Conservation (phyloP, 441 rosid genomes). For the Mallotus repandus region DNA sequence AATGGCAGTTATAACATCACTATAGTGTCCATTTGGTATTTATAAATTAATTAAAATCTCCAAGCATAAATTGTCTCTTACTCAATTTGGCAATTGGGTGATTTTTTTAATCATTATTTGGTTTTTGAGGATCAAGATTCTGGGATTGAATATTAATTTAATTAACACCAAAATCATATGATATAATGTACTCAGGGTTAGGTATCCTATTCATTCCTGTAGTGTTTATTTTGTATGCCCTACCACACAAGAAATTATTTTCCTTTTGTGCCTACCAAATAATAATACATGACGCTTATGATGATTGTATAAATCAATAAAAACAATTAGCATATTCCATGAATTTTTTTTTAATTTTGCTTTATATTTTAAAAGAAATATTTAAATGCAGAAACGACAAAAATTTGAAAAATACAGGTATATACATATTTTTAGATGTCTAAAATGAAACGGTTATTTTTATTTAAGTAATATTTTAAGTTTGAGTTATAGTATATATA, state of each 20-base stretch:
- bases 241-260: not conserved
- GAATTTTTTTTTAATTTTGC: not conserved
- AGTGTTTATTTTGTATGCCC: not conserved
- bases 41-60: not conserved
- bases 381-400: not conserved
- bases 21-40: not conserved
- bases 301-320: not conserved
- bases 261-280: not conserved
- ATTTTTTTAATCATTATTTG: not conserved
- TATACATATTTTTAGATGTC: no score
- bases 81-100: constrained; percentile 13
- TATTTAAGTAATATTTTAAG: no score
- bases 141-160: not conserved
- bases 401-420: no score
- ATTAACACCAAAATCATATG: not conserved
- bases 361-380: not conserved
- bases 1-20: constrained; percentile 8
- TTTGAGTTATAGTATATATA: no score
- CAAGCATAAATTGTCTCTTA: not conserved
- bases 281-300: not conserved
- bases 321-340: not conserved
- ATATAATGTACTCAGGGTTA: not conserved
- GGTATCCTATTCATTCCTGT: not conserved
- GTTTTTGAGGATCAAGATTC: not conserved
- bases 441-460: no score